Percentiles rank a stretch among this genome's conserved stretches.
Conservation (phyloP, 2,329 filamentous ascomycete species). For the Microsporum canis region DNA sequence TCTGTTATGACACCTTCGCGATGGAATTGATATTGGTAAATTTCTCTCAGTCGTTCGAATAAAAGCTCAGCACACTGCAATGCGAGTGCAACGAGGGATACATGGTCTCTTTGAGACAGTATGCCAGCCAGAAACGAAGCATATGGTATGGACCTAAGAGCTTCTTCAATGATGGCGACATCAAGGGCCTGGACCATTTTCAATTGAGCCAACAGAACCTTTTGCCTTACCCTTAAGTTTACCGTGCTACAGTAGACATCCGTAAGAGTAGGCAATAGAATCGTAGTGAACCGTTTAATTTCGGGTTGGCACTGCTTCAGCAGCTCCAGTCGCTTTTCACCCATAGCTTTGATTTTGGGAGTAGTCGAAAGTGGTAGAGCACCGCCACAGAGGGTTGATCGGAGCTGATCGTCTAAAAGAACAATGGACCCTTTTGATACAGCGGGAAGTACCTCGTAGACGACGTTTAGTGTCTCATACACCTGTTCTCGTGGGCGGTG, state of each 20-base stretch:
- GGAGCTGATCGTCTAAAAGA: conserved; percentile 40
- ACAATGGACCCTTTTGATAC: conserved; percentile 48
- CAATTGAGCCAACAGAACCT: conserved; percentile 86
- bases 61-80: conserved; percentile 83
- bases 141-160: conserved; percentile 78
- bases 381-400: conserved; percentile 37
- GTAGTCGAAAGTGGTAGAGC: conserved; percentile 24
- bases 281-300: conserved; percentile 82
- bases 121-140: conserved; percentile 93
- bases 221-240: conserved; percentile 85
- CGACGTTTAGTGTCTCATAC: conserved; percentile 92
- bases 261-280: conserved; percentile 86
- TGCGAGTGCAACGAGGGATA: conserved; percentile 72
- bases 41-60: conserved; percentile 66
- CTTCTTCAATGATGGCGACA: conserved; percentile 68
- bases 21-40: conserved; percentile 95
- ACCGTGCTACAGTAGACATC: conserved; percentile 97
- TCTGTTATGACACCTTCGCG: conserved; percentile 91
- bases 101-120: conserved; percentile 86
- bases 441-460: conserved; percentile 82
- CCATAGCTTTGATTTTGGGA: conserved; percentile 41
- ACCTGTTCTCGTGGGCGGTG: conserved; percentile 92
- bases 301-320: conserved; percentile 73
- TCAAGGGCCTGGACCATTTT: conserved; percentile 98
- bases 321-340: conserved; percentile 70